These are phyloP conservation scores for Eimeria necatrix DNA, from an alignment of 169 alveolate species.

Conservation along the genomic window DNA sequence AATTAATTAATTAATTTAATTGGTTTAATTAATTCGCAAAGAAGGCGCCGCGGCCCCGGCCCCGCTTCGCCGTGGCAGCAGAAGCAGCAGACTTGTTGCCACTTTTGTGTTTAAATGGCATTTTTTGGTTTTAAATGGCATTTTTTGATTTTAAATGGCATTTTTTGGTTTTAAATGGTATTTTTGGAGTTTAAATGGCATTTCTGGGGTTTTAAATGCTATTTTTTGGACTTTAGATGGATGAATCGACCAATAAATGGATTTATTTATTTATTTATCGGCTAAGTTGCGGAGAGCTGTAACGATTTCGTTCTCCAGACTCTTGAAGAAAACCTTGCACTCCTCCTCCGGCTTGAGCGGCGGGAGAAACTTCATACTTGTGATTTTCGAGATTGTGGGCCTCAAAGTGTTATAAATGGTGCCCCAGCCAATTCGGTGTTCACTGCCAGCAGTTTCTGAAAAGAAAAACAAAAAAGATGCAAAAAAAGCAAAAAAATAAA, in stretches of 20 bases:
- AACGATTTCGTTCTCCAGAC: slow-evolving; percentile 73
- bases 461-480: neutral
- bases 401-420: slow-evolving; percentile 94
- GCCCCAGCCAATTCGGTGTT: slow-evolving; percentile 95
- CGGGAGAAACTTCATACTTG: slow-evolving; percentile 94
- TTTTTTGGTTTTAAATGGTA: no score
- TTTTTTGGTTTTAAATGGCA: no score
- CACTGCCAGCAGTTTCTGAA: slow-evolving; percentile 91
- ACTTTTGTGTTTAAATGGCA: no score
- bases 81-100: no score
- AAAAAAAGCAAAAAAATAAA: neutral
- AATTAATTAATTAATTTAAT: no score
- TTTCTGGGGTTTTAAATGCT: no score
- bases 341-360: slow-evolving; percentile 90
- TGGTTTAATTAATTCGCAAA: no score
- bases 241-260: neutral
- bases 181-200: no score
- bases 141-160: no score
- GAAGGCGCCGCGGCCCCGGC: no score
- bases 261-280: slow-evolving; percentile 64
- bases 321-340: slow-evolving; percentile 85
- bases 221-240: no score
- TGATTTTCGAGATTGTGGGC: slow-evolving; percentile 93
- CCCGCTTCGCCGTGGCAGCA: no score
- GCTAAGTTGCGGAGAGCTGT: slow-evolving; percentile 60